Percentiles rank a stretch among this genome's conserved stretches.
Evolutionary conservation across 2,329 filamentous ascomycete species (phyloP).

Genomic region (Phialophora expanda): DNA sequence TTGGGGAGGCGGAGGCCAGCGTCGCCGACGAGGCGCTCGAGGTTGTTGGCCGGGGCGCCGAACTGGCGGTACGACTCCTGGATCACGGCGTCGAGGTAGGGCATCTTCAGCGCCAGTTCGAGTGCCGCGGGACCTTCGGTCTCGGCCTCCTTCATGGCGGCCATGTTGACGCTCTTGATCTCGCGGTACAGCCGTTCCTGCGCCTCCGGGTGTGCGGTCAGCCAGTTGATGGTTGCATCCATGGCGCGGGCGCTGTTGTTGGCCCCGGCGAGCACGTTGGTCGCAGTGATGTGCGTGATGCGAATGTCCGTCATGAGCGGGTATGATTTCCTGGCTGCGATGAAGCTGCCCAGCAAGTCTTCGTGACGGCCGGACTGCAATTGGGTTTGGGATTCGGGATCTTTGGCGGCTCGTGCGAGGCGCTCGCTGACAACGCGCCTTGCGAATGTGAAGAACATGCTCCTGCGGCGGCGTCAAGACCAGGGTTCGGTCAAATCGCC

Average conservation of each 20-base stretch:
- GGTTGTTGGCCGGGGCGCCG: slow-evolving; percentile 18
- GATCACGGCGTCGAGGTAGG: slow-evolving; percentile 20
- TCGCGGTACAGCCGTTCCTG: slow-evolving; percentile 17
- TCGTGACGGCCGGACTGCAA: slow-evolving; percentile 2
- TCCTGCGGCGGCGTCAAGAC: background rate
- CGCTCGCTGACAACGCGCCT: slow-evolving; percentile 15
- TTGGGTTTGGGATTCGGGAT: slow-evolving; percentile 10
- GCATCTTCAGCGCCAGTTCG: slow-evolving; percentile 19
- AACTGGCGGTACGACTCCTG: slow-evolving; percentile 21
- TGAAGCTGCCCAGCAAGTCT: slow-evolving; percentile 19
- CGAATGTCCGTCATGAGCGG: slow-evolving; percentile 14
- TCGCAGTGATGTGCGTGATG: slow-evolving; percentile 17
- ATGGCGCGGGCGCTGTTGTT: slow-evolving; percentile 20
- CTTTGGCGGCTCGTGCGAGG: slow-evolving; percentile 4
- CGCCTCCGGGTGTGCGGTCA: slow-evolving; percentile 11
- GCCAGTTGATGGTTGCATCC: slow-evolving; percentile 20
- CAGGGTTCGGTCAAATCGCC: too few relatives aligned
- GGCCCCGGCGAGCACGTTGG: slow-evolving; percentile 13
- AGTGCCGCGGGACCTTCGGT: slow-evolving; percentile 17
- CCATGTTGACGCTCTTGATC: slow-evolving; percentile 21
- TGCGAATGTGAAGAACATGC: slow-evolving; percentile 20
- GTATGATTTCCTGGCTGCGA: slow-evolving; percentile 12
- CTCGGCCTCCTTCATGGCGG: slow-evolving; percentile 13
- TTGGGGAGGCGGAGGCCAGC: slow-evolving; percentile 11
- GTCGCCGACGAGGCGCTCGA: slow-evolving; percentile 9